phyloP scores from a whole-genome alignment of 192 early-diverging fungal genomes.

The Pecoramyces ruminantium region DNA sequence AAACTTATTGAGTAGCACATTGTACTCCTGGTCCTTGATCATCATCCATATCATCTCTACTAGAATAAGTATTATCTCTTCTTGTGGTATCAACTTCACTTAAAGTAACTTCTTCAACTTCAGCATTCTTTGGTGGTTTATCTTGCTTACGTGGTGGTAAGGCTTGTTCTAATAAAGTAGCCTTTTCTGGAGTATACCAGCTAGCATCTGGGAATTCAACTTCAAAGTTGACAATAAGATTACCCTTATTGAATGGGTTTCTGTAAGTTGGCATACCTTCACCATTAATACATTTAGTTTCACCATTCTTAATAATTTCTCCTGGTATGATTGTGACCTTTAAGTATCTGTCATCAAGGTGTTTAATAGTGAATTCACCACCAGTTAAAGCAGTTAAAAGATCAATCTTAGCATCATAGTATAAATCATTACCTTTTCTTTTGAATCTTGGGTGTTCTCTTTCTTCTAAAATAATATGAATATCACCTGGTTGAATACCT shows the following conservation, averaged over 20 bases:
- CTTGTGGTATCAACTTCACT: conserved; percentile 55
- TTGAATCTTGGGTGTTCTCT: conserved; percentile 85
- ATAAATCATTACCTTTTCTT: conserved; percentile 82
- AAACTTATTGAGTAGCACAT: conserved; percentile 81
- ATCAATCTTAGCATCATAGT: conserved; percentile 84
- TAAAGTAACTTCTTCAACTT: conserved; percentile 73
- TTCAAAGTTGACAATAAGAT: conserved; percentile 83
- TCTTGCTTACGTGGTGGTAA: conserved; percentile 56
- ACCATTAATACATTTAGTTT: conserved; percentile 64
- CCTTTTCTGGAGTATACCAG: conserved; percentile 53
- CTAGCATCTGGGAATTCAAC: conserved; percentile 77
- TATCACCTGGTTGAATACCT: conserved; percentile 86
- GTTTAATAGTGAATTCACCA: conserved; percentile 77
- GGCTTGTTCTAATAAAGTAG: conserved; percentile 60
- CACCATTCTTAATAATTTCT: conserved; percentile 83
- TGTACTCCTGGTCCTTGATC: conserved; percentile 66
- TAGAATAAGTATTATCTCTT: conserved; percentile 29
- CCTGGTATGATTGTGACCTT: conserved; percentile 80
- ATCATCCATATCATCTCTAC: conserved; percentile 51
- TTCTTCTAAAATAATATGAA: conserved; percentile 92
- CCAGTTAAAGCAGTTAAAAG: conserved; percentile 88
- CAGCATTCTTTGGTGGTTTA: conserved; percentile 26
- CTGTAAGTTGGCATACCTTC: conserved; percentile 94
- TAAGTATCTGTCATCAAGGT: conserved; percentile 82
- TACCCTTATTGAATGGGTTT: conserved; percentile 62